A percentile compares a stretch with the other conserved stretches of the same genome.
These are phyloP conservation scores for Calonectria henricotiae DNA, from an alignment of 2,329 filamentous ascomycete species.

Conservation along the genomic window DNA sequence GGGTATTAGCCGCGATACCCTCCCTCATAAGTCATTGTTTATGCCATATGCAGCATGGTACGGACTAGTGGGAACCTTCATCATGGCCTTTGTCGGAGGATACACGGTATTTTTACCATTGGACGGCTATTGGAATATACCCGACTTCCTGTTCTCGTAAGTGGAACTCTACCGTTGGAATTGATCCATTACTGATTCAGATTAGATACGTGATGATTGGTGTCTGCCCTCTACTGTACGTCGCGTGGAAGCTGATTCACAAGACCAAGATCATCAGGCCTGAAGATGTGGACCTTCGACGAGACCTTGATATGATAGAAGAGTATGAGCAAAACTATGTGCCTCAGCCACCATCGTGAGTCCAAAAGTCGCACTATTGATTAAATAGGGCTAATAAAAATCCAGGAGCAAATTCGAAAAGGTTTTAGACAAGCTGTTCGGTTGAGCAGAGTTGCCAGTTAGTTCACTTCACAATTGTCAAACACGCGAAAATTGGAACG, in stretches of 20 bases:
- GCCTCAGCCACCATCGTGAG: slow-evolving; percentile 68
- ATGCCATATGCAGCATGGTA: slow-evolving; percentile 84
- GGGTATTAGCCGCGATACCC: slow-evolving; percentile 75
- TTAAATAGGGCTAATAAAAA: slow-evolving; percentile 1
- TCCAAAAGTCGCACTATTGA: neutral
- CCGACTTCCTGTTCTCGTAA: slow-evolving; percentile 81
- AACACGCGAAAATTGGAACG: neutral
- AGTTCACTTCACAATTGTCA: neutral
- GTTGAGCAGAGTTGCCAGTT: slow-evolving; percentile 4
- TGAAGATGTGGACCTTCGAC: slow-evolving; percentile 75
- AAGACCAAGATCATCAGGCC: slow-evolving; percentile 73
- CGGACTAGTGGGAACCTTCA: slow-evolving; percentile 73
- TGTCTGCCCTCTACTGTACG: slow-evolving; percentile 78
- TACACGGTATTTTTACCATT: slow-evolving; percentile 82
- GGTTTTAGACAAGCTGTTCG: slow-evolving; percentile 45
- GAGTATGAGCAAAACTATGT: slow-evolving; percentile 78
- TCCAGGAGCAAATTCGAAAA: slow-evolving; percentile 45
- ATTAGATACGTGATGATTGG: slow-evolving; percentile 79
- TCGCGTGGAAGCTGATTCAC: slow-evolving; percentile 81
- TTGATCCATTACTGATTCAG: slow-evolving; percentile 17
- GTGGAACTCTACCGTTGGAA: slow-evolving; percentile 47
- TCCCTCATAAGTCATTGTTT: slow-evolving; percentile 80
- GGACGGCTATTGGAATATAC: slow-evolving; percentile 74
- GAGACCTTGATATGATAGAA: slow-evolving; percentile 77
- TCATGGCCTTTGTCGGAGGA: slow-evolving; percentile 84